Percentiles rank a stretch among this genome's conserved stretches.
These are phyloP conservation scores for Rubia tinctorum DNA, from an alignment of 305 asterid species.

Conservation along the genomic window DNA sequence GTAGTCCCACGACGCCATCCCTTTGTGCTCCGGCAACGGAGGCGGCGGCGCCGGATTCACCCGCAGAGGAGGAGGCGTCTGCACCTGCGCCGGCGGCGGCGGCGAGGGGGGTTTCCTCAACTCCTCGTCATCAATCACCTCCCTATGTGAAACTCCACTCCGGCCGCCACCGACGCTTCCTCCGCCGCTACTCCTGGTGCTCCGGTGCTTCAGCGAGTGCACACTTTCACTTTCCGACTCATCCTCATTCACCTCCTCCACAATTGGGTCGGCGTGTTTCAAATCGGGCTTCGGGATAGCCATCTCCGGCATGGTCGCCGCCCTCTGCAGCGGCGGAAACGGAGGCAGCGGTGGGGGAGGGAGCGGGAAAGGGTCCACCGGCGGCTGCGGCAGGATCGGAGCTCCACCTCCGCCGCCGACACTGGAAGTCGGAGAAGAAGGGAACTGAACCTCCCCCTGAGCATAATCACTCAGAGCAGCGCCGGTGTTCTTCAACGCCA, in stretches of 20 bases:
- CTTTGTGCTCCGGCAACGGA: constrained; percentile 43
- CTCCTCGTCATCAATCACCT: constrained; percentile 37
- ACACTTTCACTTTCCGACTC: constrained; percentile 51
- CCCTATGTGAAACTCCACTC: constrained; percentile 35
- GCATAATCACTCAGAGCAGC: constrained; percentile 92
- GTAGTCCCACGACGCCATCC: constrained; percentile 57
- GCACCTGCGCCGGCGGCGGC: constrained; percentile 10
- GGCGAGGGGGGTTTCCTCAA: constrained; percentile 38
- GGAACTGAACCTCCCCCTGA: constrained; percentile 61
- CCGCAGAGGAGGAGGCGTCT: constrained; percentile 34
- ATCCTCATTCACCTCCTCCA: constrained; percentile 73
- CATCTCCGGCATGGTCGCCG: constrained; percentile 85
- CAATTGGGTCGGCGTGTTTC: constrained; percentile 47
- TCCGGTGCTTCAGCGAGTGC: constrained; percentile 64
- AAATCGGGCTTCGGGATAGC: constrained; percentile 37
- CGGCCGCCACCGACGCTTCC: constrained; percentile 17
- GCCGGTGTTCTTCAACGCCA: constrained; percentile 87
- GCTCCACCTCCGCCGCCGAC: constrained; percentile 19
- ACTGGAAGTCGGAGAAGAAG: constrained; percentile 29
- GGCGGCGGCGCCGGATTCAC: constrained; percentile 28
- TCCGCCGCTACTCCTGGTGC: constrained; percentile 42
- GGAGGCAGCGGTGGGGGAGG: constrained; percentile 42
- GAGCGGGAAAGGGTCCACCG: constrained; percentile 44
- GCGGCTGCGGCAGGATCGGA: constrained; percentile 37
- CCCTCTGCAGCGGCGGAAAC: constrained; percentile 55